Conservation (phyloP, 2,329 filamentous ascomycete genomes). For the Sarocladium strictum region DNA sequence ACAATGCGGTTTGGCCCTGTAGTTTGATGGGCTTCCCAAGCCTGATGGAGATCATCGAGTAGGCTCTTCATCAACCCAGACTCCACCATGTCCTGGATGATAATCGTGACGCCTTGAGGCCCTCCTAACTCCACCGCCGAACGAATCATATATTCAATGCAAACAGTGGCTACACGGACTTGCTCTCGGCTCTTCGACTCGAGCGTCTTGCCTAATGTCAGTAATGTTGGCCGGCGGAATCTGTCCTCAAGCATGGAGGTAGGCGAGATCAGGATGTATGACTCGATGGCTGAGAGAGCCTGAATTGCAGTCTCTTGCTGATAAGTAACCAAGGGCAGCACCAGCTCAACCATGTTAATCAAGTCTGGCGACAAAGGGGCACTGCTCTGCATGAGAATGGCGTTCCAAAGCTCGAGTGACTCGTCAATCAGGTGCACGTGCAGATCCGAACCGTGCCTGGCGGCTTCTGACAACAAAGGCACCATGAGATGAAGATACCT, state of each 20-base stretch:
- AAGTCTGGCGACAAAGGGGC: slow-evolving; percentile 56
- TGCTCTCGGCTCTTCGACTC: slow-evolving; percentile 51
- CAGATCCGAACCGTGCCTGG: slow-evolving; percentile 68
- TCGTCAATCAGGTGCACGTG: slow-evolving; percentile 86
- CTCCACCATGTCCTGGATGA: slow-evolving; percentile 60
- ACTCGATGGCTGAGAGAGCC: slow-evolving; percentile 60
- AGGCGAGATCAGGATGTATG: slow-evolving; percentile 65
- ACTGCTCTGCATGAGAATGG: slow-evolving; percentile 62
- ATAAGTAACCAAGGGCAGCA: slow-evolving; percentile 61
- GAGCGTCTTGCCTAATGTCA: slow-evolving; percentile 42
- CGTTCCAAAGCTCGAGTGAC: slow-evolving; percentile 81
- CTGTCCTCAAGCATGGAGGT: slow-evolving; percentile 56
- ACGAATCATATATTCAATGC: slow-evolving; percentile 60
- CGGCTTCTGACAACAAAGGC: slow-evolving; percentile 74
- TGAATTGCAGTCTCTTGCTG: slow-evolving; percentile 57
- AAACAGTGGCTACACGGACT: slow-evolving; percentile 50
- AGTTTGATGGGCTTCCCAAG: slow-evolving; percentile 70
- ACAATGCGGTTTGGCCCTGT: slow-evolving; percentile 71
- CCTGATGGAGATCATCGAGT: slow-evolving; percentile 59
- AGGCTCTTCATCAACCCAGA: slow-evolving; percentile 58
- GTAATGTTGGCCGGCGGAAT: slow-evolving; percentile 44
- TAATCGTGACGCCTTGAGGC: slow-evolving; percentile 51
- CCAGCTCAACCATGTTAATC: slow-evolving; percentile 54
- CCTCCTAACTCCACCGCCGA: slow-evolving; percentile 58
- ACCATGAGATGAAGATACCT: slow-evolving; percentile 75